Base-by-base conservation (phyloP, 2,329 filamentous ascomycete species). In the Phialophora chinensis region DNA sequence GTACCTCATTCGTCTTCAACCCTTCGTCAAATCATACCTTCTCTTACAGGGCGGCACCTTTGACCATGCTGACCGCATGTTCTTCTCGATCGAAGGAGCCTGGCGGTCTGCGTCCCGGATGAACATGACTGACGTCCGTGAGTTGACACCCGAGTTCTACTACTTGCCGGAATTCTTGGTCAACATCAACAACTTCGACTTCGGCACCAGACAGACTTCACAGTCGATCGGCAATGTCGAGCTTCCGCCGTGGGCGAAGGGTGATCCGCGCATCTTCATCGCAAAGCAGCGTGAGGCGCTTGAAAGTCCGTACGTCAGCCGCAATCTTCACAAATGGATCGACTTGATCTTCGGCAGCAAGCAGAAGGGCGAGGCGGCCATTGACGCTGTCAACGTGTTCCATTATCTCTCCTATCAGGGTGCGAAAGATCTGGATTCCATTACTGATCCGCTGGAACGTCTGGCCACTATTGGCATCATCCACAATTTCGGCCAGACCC, bases 401-500 rank as follows among this genome's bases (percentile, higher is more conserved):
- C 94, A 98, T 71, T 92, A 96, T 76, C 85, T 97, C 23, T 98
- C 94, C 0, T 99, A 99, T 75, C 91, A 93, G 68, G 96, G 95
- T 6, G 93, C 94, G 2, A 96, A 91, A 70, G 92, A 99, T 76
- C 82, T 99, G 4, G 95, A 99, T 77, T 89, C 88, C 60, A 98
- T 99, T 67, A 88, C 90, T 7, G 94, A 98, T 75, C 90, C 91
- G 0, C 88, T 94, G 63, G 93, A 98, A 77, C 86, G 93, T 52
- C 84, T 93, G 6, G 91, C 94, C 4, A 94, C 93, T 0, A 97
- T 97, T 62, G 92, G 92, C 38, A 96, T 97, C 72, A 98, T 99
- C 73, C 94, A 99, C 79, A 98, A 98, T 73, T 99, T 99, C 77
- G 95, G 95, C 0, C 95, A 99, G 77, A 99, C 96, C 1, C 95